These are phyloP conservation scores for Nitzschia palea DNA, from an alignment of 108 stramenopile genomes.

Conservation along the genomic window DNA sequence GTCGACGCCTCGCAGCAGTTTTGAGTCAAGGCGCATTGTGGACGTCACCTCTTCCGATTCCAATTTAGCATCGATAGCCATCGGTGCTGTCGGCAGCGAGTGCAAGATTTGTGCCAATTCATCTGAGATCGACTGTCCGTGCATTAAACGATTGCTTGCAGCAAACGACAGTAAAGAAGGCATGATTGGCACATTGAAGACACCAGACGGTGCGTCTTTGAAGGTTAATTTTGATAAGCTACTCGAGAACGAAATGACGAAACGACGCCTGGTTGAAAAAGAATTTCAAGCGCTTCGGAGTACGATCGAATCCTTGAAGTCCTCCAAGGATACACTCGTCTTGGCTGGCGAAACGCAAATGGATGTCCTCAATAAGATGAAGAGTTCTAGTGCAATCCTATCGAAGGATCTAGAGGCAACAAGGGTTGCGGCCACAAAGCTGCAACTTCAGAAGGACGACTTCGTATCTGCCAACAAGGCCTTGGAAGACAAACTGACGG, in stretches of 20 bases:
- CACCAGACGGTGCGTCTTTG: conserved; percentile 47
- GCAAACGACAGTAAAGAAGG: conserved; percentile 16
- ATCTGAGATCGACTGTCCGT: conserved; percentile 29
- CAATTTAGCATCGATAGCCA: neutral
- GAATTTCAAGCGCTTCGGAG: conserved; percentile 40
- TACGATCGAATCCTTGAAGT: conserved; percentile 14
- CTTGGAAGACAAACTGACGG: neutral
- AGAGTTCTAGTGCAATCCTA: conserved; percentile 2
- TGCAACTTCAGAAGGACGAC: neutral
- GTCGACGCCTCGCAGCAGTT: conserved; percentile 24
- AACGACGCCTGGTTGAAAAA: conserved; percentile 64
- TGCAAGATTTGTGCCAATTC: conserved; percentile 10
- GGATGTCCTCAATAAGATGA: conserved; percentile 15
- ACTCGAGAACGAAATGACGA: conserved; percentile 60
- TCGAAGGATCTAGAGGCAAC: neutral
- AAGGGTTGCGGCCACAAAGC: neutral
- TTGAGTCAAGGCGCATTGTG: neutral
- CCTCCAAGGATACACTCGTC: conserved; percentile 9
- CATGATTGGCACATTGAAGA: conserved; percentile 18
- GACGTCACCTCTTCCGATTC: neutral
- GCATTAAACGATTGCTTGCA: conserved; percentile 22
- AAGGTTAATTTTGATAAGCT: conserved; percentile 64
- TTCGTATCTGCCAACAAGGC: neutral
- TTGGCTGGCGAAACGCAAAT: conserved; percentile 7
- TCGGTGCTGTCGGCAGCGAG: neutral